A percentile compares a stretch with the other conserved stretches of the same genome.
Conservation (phyloP, 148 eudicot genomes). For the Fallopia convolvulus region DNA sequence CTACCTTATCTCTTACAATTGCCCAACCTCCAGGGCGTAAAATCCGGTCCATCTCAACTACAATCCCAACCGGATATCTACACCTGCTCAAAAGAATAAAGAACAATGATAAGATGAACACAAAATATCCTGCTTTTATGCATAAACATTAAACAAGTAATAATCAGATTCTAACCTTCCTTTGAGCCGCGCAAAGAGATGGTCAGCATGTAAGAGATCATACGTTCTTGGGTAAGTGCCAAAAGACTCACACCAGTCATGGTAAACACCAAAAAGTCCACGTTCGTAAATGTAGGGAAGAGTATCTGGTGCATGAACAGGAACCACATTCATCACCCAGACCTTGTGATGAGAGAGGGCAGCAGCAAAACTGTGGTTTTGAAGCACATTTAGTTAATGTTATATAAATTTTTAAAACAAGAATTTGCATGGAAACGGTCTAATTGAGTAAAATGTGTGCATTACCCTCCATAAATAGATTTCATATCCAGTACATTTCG, state of each 20-base stretch:
- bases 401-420: neutral
- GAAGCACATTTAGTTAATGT: neutral
- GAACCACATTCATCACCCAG: constrained; percentile 98
- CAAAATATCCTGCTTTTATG: too few species aligned
- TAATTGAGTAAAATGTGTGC: neutral
- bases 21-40: constrained; percentile 86
- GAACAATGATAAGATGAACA: neutral
- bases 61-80: constrained; percentile 61
- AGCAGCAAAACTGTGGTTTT: constrained; percentile 73
- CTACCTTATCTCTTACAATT: constrained; percentile 74
- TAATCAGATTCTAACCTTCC: constrained; percentile 42
- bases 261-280: constrained; percentile 83
- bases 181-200: constrained; percentile 88
- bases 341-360: constrained; percentile 68
- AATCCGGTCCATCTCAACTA: constrained; percentile 87
- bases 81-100: constrained; percentile 46
- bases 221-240: constrained; percentile 94
- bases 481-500: constrained; percentile 98
- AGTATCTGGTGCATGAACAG: constrained; percentile 88
- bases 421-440: neutral
- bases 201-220: constrained; percentile 94
- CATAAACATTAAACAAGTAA: neutral
- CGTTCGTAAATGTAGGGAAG: constrained; percentile 89
- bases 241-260: constrained; percentile 98
- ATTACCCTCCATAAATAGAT: constrained; percentile 90